Evolutionary conservation across 2,329 filamentous ascomycete species (phyloP), one percentile per base, ranked within the genome.

Genomic region (Alternaria triticimaculans): DNA sequence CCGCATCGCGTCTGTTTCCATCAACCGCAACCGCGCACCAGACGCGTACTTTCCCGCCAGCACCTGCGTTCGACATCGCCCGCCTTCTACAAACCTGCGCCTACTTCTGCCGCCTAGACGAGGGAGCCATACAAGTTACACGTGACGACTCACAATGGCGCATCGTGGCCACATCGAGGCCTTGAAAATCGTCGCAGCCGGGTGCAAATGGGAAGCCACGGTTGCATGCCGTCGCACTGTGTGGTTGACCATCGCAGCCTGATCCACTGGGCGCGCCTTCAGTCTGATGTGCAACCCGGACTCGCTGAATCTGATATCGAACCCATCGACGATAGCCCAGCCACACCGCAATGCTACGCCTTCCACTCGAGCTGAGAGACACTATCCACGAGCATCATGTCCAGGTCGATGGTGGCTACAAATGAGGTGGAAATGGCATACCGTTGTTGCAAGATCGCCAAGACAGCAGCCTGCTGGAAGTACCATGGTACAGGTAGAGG

Each of bases 141-240:
- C 33, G 8, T 4, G 5, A 37, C 8, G 0, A 37, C 15, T 37
- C 4, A 6, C 30, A 15, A 37, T 37, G 7, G 33, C 33, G 4
- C 33, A 37, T 8, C 8, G 4, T 37, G 33, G 33, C 33, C 7
- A 1, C 5, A 37, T 8, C 33, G 2, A 37, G 15, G 15, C 8
- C 33, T 37, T 37, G 8, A n/a, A 37, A n/a, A 37, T n/a, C 2
- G 33, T 9, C 33, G 33, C 33, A 37, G 7, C 15, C 10, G 33
- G 0, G 2, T 2, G 4, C 9, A n/a, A 9, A 0, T 37, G 33
- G 33, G 8, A n/a, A 4, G 15, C 7, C 33, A 37, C 15, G 15
- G 4, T 37, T n/a, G 5, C 33, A n/a, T 37, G 2, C 4, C 4
- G 1, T 9, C 2, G 0, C 33, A 8, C 1, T 37, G 2, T 37